Evolutionary conservation across 2,329 filamentous ascomycete genomes (phyloP).

Genomic region (Pseudogymnoascus sp.): DNA sequence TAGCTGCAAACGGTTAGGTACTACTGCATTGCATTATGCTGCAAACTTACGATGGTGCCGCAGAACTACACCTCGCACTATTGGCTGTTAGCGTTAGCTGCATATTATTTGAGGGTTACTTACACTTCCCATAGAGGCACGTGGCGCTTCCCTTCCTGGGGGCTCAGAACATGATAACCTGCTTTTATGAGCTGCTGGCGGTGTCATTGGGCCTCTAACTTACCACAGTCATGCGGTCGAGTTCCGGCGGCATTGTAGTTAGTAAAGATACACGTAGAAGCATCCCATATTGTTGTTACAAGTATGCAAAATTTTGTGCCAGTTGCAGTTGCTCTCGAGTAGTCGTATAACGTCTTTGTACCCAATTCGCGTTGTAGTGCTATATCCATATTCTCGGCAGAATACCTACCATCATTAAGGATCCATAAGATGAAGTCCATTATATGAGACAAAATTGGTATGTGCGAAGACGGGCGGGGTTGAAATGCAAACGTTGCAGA

Average conservation of each 20-base stretch:
- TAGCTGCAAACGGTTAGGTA: constrained; percentile 10
- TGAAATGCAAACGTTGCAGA: constrained; percentile 2
- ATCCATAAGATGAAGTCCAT: constrained; percentile 2
- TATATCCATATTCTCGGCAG: constrained; percentile 8
- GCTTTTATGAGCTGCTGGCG: neutral
- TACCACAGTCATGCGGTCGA: neutral
- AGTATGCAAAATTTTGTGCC: neutral
- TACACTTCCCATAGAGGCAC: constrained; percentile 12
- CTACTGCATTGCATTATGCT: neutral
- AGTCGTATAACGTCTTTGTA: neutral
- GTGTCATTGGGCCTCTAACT: neutral
- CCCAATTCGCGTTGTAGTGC: neutral
- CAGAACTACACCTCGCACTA: constrained; percentile 12
- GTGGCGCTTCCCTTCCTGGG: neutral
- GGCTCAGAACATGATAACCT: neutral
- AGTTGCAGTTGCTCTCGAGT: constrained; percentile 9
- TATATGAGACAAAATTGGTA: constrained; percentile 1
- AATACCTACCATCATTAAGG: constrained; percentile 8
- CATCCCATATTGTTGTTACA: constrained; percentile 8
- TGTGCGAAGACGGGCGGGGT: neutral
- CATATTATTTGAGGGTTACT: neutral
- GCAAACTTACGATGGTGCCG: constrained; percentile 12
- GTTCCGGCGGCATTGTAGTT: constrained; percentile 13
- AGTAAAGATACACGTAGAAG: constrained; percentile 9
- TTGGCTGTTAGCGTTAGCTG: neutral